Conservation (phyloP, 169 alveolate species). For the Eimeria necatrix region DNA sequence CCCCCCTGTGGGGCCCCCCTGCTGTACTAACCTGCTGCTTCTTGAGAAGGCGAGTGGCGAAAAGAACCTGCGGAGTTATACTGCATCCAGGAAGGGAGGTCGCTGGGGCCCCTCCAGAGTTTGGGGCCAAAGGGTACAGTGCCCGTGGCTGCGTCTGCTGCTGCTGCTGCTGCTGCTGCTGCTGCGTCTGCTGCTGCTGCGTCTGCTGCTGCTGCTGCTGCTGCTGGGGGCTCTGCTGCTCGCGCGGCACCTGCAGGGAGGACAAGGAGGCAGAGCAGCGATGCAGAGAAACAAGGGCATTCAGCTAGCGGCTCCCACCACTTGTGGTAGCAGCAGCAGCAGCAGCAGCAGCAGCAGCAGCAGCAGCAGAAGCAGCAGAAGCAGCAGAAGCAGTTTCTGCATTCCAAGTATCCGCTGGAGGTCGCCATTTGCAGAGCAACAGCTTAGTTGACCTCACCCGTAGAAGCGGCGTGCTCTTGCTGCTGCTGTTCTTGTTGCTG, state of each 20-base stretch:
- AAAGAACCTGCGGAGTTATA: slow-evolving; percentile 1
- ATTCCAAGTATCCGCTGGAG: no score
- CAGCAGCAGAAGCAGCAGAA: neutral
- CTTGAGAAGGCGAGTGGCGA: neutral
- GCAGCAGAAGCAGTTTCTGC: neutral
- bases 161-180: no score
- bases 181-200: no score
- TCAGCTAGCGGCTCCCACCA: neutral
- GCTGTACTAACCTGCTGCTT: neutral
- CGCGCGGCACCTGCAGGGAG: no score
- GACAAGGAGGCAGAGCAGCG: no score
- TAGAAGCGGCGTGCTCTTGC: neutral
- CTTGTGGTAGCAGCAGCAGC: slow-evolving; percentile 21
- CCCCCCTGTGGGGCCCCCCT: no score
- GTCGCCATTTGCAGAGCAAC: no score
- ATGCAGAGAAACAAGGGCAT: neutral
- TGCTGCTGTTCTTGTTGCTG: neutral
- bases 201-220: no score
- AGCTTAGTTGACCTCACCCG: no score
- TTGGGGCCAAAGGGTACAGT: neutral
- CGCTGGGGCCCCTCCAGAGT: slow-evolving; percentile 23
- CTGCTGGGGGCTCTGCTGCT: no score
- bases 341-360: slow-evolving; percentile 1
- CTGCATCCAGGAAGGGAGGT: neutral
- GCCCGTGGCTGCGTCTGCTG: no score